Evolutionary conservation across 169 alveolate species (phyloP).

Genomic region (Eimeria falciformis): DNA sequence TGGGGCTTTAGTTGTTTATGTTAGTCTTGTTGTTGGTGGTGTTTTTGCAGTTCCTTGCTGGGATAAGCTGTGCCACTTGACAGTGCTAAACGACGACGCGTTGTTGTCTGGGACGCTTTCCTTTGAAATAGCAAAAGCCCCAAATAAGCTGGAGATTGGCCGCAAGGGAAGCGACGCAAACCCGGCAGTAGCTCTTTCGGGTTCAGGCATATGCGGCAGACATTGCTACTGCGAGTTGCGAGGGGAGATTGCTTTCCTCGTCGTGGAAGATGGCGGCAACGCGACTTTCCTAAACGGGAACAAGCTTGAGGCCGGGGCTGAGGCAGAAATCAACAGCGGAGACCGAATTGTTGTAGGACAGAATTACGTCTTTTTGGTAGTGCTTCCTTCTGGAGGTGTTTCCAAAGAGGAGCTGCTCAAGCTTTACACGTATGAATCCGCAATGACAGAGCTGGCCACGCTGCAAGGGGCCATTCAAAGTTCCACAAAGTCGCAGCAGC

Average conservation of each 20-base stretch:
- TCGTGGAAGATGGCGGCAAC: constrained; percentile 30
- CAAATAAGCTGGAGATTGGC: constrained; percentile 85
- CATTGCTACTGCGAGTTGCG: neutral
- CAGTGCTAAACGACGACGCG: constrained; percentile 92
- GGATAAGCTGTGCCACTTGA: constrained; percentile 82
- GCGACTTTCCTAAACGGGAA: constrained; percentile 69
- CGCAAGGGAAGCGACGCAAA: constrained; percentile 80
- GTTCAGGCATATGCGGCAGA: neutral
- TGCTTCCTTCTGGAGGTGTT: neutral
- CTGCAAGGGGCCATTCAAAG: constrained; percentile 59
- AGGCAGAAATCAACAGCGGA: constrained; percentile 29
- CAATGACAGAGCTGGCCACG: constrained; percentile 55
- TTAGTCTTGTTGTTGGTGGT: neutral
- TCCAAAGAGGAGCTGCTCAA: neutral
- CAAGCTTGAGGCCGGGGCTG: neutral
- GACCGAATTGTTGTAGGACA: constrained; percentile 74
- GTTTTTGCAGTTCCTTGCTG: constrained; percentile 36
- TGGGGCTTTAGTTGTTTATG: too few relatives aligned
- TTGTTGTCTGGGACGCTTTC: constrained; percentile 88
- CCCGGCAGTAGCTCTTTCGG: constrained; percentile 40
- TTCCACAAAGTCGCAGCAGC: constrained; percentile 6
- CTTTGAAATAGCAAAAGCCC: constrained; percentile 80
- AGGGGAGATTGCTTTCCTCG: neutral
- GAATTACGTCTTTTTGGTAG: constrained; percentile 63
- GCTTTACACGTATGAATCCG: constrained; percentile 3